These are phyloP conservation scores for Diaporthe citri DNA, from an alignment of 2,329 filamentous ascomycete genomes.

Conservation along the genomic window DNA sequence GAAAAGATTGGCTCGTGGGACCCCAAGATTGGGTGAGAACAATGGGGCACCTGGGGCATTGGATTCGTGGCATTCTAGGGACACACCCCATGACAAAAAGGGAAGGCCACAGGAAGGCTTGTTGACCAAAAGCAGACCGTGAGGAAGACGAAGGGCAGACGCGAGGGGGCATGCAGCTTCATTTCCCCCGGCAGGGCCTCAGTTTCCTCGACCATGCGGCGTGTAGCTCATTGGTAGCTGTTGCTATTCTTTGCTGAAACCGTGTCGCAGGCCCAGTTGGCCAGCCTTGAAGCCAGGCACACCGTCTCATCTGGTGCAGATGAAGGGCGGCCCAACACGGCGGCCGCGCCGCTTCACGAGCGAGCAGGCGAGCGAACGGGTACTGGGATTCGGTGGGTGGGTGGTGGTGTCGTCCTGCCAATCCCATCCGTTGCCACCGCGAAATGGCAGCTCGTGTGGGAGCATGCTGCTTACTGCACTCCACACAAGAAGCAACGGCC, in stretches of 20 bases:
- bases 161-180: conserved; percentile 32
- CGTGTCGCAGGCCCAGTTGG: conserved; percentile 37
- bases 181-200: conserved; percentile 27
- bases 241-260: conserved; percentile 49
- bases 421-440: conserved; percentile 25
- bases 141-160: conserved; percentile 29
- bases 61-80: conserved; percentile 32
- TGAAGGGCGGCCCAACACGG: conserved; percentile 36
- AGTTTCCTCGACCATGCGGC: conserved; percentile 32
- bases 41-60: conserved; percentile 36
- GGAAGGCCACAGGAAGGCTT: conserved; percentile 14
- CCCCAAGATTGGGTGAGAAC: conserved; percentile 51
- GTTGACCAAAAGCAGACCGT: conserved; percentile 30
- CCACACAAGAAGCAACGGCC: conserved; percentile 36
- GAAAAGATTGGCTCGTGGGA: conserved; percentile 58
- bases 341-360: conserved; percentile 38
- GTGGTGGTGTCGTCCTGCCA: conserved; percentile 12
- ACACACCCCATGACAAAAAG: conserved; percentile 27
- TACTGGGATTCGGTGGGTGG: background rate
- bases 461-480: conserved; percentile 29
- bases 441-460: conserved; percentile 22
- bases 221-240: conserved; percentile 33
- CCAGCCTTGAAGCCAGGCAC: conserved; percentile 35
- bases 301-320: conserved; percentile 29
- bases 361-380: conserved; percentile 26